A percentile compares a stretch with the other conserved stretches of the same genome.
phyloP scores from a whole-genome alignment of 164 flowering plant genomes.

The Kingdonia uniflora region DNA sequence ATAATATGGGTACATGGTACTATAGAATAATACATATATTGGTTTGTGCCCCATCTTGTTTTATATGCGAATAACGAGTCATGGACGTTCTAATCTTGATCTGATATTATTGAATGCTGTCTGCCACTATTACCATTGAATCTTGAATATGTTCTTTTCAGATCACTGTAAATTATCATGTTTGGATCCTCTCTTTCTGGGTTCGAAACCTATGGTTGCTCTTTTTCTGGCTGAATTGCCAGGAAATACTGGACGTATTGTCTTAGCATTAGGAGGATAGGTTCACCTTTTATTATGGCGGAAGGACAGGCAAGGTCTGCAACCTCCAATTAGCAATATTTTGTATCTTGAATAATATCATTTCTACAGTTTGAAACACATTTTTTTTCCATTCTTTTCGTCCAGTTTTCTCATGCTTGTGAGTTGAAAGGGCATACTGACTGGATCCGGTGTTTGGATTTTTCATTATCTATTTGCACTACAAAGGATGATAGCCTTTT shows the following conservation, averaged over 20 bases:
- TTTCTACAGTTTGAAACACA: no score
- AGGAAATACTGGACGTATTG: conserved; percentile 37
- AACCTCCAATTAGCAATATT: neutral
- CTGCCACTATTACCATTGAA: no score
- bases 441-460: conserved; percentile 93
- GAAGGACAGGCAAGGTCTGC: conserved; percentile 61
- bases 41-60: no score
- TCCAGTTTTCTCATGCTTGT: conserved; percentile 75
- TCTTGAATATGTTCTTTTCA: conserved; percentile 15
- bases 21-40: no score
- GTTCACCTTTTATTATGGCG: conserved; percentile 78
- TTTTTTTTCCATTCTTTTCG: conserved; percentile 10
- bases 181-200: conserved; percentile 49
- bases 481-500: conserved; percentile 33
- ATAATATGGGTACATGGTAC: no score
- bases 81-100: no score
- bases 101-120: no score
- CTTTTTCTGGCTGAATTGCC: conserved; percentile 80
- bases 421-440: conserved; percentile 91
- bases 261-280: conserved; percentile 90
- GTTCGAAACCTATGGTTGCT: conserved; percentile 80
- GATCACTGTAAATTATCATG: conserved; percentile 62
- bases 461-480: conserved; percentile 57
- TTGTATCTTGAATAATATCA: neutral
- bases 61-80: no score